Conservation (phyloP, 164 flowering plant species). For the Vitis labrusca region DNA sequence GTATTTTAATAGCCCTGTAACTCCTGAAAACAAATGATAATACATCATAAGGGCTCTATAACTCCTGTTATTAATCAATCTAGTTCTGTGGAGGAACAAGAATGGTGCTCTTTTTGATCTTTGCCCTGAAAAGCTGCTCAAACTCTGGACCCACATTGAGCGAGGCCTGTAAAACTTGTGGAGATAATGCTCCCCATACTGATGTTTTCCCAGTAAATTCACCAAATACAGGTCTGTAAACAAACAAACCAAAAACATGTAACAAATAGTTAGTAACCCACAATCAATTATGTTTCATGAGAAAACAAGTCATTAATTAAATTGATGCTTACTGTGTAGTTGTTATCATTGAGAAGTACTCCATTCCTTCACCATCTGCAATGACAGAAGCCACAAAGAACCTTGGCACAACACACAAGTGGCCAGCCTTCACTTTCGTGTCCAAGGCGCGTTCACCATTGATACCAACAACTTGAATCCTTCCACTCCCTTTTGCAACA, state of each 20-base stretch:
- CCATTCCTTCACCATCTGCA: slow-evolving; percentile 36
- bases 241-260: not conserved
- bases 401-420: slow-evolving; percentile 36
- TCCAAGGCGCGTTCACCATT: slow-evolving; percentile 24
- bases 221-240: slow-evolving; percentile 24
- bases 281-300: too few species aligned
- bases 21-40: too few species aligned
- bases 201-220: slow-evolving; percentile 26
- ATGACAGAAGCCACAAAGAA: slow-evolving; percentile 24
- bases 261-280: too few species aligned
- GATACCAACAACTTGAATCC: slow-evolving; percentile 31
- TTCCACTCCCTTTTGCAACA: slow-evolving; percentile 29
- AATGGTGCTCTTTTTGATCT: not conserved
- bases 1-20: too few species aligned
- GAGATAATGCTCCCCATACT: slow-evolving; percentile 29
- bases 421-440: slow-evolving; percentile 15
- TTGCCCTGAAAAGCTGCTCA: slow-evolving; percentile 4
- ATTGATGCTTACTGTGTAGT: slow-evolving; percentile 22
- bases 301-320: too few species aligned
- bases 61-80: too few species aligned
- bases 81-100: too few species aligned
- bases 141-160: slow-evolving; percentile 19
- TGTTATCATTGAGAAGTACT: slow-evolving; percentile 26
- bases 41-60: too few species aligned
- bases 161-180: slow-evolving; percentile 20